phyloP scores from a whole-genome alignment of 108 stramenopile genomes.

The Pseudonitzschia delicatissima region DNA sequence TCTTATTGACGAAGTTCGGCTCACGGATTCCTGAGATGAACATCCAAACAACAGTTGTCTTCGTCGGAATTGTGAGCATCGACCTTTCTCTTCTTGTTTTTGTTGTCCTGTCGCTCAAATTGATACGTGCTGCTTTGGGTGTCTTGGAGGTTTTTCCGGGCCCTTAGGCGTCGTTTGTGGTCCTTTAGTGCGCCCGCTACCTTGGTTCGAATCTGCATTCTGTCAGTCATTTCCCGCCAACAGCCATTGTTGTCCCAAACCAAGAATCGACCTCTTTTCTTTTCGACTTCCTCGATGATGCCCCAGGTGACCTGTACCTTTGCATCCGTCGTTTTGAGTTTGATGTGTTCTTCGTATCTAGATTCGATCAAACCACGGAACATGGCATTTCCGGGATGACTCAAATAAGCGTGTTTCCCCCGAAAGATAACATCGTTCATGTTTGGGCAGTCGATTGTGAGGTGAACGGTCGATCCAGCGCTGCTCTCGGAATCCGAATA shows the following conservation, averaged over 20 bases:
- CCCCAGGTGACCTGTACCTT: constrained; percentile 5
- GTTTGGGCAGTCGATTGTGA: constrained; percentile 6
- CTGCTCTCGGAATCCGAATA: not conserved
- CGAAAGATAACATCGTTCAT: constrained; percentile 14
- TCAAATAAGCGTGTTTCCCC: not conserved
- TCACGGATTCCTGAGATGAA: not conserved
- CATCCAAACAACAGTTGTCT: not conserved
- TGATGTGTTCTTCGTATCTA: not conserved
- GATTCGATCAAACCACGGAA: constrained; percentile 14
- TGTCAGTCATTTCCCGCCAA: not conserved
- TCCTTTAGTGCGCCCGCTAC: constrained; percentile 7
- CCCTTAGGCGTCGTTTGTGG: constrained; percentile 9
- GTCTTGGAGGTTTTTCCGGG: not conserved
- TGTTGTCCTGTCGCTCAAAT: not conserved
- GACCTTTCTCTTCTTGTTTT: constrained; percentile 4
- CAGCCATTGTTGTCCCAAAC: constrained; percentile 2
- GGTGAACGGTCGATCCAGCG: not conserved
- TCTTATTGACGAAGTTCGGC: no score
- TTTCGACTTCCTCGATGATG: constrained; percentile 4
- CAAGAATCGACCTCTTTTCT: constrained; percentile 1
- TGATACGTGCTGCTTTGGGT: constrained; percentile 4
- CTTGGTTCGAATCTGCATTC: not conserved
- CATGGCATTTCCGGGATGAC: constrained; percentile 14
- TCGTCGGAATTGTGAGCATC: not conserved
- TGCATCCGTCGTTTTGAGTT: not conserved